Evolutionary conservation across 2,329 filamentous ascomycete species (phyloP), one percentile per base, ranked within the genome.

Genomic region (Cladosporium halotolerans): DNA sequence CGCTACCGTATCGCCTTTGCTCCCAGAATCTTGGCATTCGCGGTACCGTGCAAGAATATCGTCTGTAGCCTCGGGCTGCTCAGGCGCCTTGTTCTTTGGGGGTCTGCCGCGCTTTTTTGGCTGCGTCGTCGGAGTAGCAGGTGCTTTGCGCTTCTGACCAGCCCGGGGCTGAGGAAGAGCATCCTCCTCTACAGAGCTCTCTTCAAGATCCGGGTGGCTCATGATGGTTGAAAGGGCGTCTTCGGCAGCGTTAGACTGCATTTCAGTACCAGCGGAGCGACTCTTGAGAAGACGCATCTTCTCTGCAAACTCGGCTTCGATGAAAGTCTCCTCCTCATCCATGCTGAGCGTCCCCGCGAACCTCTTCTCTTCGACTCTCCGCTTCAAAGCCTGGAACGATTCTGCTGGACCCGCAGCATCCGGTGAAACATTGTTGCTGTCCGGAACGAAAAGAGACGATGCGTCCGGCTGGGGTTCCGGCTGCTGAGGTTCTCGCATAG

Each of bases 321-420:
- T 53, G 46, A 56, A 65, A 2, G 57, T 53, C 28, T 64, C 57
- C 13, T 67, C 62, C 3, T 62, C 59, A 14, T 56, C 43, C 9
- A 55, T 44, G 2, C 43, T 52, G 10, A 55, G 7, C 2, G 53
- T 57, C 1, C 57, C 60, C 5, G 47, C 52, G 2, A 23, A 32
- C 32, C 55, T 49, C 46, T 59, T 65, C 6, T 40, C 11, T 1
- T 57, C 16, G 33, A 31, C 31, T 1, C 28, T 47, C 6, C 16
- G 34, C 31, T 50, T 50, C 16, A 45, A 34, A 10, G 19, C 13
- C 9, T 39, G 1, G 33, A 31, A 56, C 4, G 16, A 7, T 4
- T 14, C 10, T 38, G 48, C 51, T 13, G 43, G 47, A 28, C 7
- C 23, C 7, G 23, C 23, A 28, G 23, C 23, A 16, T 43, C 36